phyloP scores from a whole-genome alignment of 495 filamentous ascomycete species.

The Echria macrotheca region DNA sequence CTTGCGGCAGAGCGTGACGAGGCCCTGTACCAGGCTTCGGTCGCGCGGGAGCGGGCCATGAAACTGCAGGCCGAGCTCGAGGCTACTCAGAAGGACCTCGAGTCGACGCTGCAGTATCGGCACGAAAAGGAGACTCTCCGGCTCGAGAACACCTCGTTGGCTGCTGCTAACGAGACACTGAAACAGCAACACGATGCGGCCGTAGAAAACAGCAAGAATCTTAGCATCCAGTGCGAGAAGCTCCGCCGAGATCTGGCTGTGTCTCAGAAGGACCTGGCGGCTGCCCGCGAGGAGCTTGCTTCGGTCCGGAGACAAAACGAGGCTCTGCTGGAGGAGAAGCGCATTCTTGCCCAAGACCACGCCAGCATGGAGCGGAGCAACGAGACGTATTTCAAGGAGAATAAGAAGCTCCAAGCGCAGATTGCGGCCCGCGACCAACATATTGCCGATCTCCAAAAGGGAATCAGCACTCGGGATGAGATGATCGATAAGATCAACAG shows the following conservation, averaged over 20 bases:
- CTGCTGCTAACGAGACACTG: conserved; percentile 29
- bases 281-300: conserved; percentile 31
- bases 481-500: conserved; percentile 31
- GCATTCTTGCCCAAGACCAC: conserved; percentile 35
- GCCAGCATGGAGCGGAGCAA: conserved; percentile 41
- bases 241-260: conserved; percentile 33
- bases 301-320: conserved; percentile 28
- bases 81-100: conserved; percentile 31
- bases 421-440: conserved; percentile 33
- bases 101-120: conserved; percentile 25
- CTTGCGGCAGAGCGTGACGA: conserved; percentile 43
- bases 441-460: conserved; percentile 32
- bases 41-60: conserved; percentile 40
- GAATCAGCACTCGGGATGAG: conserved; percentile 26
- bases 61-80: conserved; percentile 39
- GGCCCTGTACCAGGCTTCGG: conserved; percentile 36
- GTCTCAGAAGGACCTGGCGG: conserved; percentile 31
- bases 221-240: conserved; percentile 29
- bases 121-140: conserved; percentile 30
- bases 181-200: conserved; percentile 23
- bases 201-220: conserved; percentile 22
- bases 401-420: conserved; percentile 39
- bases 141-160: conserved; percentile 30
- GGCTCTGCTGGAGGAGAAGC: conserved; percentile 33
- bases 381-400: conserved; percentile 42